phyloP scores from a whole-genome alignment of 2,329 filamentous ascomycete species.

The Neopestalotiopsis sp. region DNA sequence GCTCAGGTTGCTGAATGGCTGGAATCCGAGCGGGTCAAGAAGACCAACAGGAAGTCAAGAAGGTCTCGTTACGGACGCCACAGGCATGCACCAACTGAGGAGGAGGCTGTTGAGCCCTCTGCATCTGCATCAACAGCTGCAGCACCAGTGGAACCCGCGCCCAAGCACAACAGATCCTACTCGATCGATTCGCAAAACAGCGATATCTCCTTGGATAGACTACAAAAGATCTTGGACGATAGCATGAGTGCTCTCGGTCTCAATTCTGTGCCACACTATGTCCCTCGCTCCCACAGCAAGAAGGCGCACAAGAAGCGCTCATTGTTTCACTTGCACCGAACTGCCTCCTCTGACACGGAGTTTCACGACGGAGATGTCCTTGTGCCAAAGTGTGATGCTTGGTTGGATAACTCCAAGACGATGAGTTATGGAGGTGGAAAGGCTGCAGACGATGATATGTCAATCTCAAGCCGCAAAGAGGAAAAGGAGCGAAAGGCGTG shows the following conservation, averaged over 20 bases:
- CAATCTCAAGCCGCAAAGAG: slow-evolving; percentile 49
- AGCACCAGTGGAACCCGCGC: slow-evolving; percentile 6
- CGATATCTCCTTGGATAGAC: slow-evolving; percentile 75
- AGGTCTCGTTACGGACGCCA: slow-evolving; percentile 46
- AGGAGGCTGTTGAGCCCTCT: slow-evolving; percentile 30
- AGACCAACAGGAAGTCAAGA: slow-evolving; percentile 58
- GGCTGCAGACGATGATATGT: slow-evolving; percentile 45
- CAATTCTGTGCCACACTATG: slow-evolving; percentile 47
- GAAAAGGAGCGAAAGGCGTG: slow-evolving; percentile 78
- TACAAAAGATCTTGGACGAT: slow-evolving; percentile 80
- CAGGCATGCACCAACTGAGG: slow-evolving; percentile 41
- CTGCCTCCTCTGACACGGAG: slow-evolving; percentile 82
- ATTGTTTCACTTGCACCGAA: slow-evolving; percentile 45
- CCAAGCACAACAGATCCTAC: slow-evolving; percentile 43
- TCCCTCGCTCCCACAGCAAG: slow-evolving; percentile 47
- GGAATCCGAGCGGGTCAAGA: slow-evolving; percentile 75
- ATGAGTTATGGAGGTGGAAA: slow-evolving; percentile 72
- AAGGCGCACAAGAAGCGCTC: slow-evolving; percentile 42
- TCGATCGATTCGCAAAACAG: slow-evolving; percentile 72
- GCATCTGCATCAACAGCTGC: slow-evolving; percentile 18
- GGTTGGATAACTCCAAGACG: slow-evolving; percentile 89
- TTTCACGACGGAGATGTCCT: slow-evolving; percentile 78
- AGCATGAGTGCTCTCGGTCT: slow-evolving; percentile 62
- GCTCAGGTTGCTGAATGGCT: slow-evolving; percentile 84
- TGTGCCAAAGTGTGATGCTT: slow-evolving; percentile 84